Percentiles rank a stretch among this genome's conserved stretches.
Conservation (phyloP, 1,284 basidiomycete genomes). For the Moesziomyces parantarcticus region DNA sequence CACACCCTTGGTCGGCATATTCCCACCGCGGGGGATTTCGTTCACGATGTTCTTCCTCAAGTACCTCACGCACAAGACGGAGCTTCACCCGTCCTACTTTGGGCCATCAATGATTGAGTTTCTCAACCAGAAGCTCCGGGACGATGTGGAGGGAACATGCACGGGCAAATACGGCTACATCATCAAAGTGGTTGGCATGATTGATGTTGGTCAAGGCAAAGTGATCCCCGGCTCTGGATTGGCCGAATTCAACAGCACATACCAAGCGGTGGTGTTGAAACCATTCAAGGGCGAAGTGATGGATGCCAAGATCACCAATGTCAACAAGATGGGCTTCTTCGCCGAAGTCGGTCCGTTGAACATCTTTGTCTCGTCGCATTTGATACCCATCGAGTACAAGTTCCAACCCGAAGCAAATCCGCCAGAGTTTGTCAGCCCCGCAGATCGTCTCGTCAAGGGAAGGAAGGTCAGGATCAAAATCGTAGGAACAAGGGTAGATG, state of each 20-base stretch:
- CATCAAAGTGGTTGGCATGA: conserved; percentile 84
- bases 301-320: conserved; percentile 93
- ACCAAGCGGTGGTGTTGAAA: conserved; percentile 66
- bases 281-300: conserved; percentile 96
- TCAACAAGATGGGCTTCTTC: conserved; percentile 99
- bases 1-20: too few species aligned
- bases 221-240: conserved; percentile 91
- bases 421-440: conserved; percentile 61
- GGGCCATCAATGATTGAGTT: conserved; percentile 93
- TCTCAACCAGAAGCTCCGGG: conserved; percentile 89
- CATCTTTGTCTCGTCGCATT: conserved; percentile 82
- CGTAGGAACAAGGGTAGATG: conserved; percentile 94
- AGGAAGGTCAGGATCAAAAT: conserved; percentile 92
- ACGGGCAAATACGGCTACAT: conserved; percentile 92
- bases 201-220: conserved; percentile 71
- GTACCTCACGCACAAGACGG: conserved; percentile 92
- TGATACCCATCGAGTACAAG: conserved; percentile 74
- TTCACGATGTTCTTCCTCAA: conserved; percentile 71
- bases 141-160: conserved; percentile 97
- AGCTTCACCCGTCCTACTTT: conserved; percentile 97
- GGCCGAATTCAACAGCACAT: conserved; percentile 78
- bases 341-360: conserved; percentile 86
- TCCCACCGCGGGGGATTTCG: too few species aligned
- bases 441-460: conserved; percentile 77
- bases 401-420: conserved; percentile 67